A percentile compares a stretch with the other conserved stretches of the same genome.
Conservation (phyloP, 2,329 filamentous ascomycete species). For the Ascochyta pisi region DNA sequence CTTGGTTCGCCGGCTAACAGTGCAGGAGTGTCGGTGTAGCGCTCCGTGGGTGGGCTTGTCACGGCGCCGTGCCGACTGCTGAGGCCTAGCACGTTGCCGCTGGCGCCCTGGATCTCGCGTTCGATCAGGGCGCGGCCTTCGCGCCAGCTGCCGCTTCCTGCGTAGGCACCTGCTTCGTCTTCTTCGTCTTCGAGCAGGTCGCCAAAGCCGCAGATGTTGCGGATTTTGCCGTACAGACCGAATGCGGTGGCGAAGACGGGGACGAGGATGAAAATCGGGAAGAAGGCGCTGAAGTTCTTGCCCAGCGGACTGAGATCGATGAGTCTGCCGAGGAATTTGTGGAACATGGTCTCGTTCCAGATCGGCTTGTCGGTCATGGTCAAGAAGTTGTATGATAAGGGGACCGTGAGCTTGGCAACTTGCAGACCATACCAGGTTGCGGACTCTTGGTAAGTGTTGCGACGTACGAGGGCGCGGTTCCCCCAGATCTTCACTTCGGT, state of each 20-base stretch:
- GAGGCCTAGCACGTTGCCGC: slow-evolving; percentile 45
- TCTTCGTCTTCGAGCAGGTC: slow-evolving; percentile 77
- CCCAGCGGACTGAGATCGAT: slow-evolving; percentile 86
- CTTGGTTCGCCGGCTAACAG: slow-evolving; percentile 21
- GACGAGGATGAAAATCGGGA: slow-evolving; percentile 85
- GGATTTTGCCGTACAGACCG: slow-evolving; percentile 84
- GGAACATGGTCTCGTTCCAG: slow-evolving; percentile 82
- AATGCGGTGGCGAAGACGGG: slow-evolving; percentile 87
- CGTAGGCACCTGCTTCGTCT: slow-evolving; percentile 64
- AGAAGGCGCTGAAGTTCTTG: slow-evolving; percentile 83
- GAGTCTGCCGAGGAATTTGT: slow-evolving; percentile 80
- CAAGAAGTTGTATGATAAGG: slow-evolving; percentile 94
- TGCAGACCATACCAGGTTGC: slow-evolving; percentile 97
- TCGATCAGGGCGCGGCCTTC: slow-evolving; percentile 92
- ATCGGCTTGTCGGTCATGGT: slow-evolving; percentile 80
- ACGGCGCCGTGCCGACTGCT: slow-evolving; percentile 22
- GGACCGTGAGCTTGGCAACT: slow-evolving; percentile 90
- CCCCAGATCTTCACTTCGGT: slow-evolving; percentile 98
- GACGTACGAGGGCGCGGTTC: slow-evolving; percentile 84
- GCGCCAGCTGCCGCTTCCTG: slow-evolving; percentile 84
- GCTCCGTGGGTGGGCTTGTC: slow-evolving; percentile 26
- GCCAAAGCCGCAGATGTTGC: slow-evolving; percentile 78
- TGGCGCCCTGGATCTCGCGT: slow-evolving; percentile 67
- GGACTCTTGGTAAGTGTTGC: slow-evolving; percentile 90
- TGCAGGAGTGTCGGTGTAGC: slow-evolving; percentile 33